These are phyloP conservation scores for barley (Hordeum vulgare) DNA, from an alignment of 176 grass and related monocot genomes.

Conservation along the genomic window DNA sequence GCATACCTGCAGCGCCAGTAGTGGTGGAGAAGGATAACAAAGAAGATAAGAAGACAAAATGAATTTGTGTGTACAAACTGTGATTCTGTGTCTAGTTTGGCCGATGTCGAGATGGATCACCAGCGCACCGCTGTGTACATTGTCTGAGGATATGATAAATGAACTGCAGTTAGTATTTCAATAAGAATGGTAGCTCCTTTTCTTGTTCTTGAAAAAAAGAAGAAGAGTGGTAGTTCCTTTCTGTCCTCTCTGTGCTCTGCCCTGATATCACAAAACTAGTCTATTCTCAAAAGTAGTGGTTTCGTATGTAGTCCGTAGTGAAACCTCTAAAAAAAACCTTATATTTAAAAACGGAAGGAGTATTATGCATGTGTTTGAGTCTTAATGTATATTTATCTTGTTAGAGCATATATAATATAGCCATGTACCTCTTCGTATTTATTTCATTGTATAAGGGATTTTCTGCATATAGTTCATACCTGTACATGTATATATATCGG, in stretches of 20 bases:
- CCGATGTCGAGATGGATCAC: not conserved
- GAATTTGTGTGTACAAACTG: constrained; percentile 18
- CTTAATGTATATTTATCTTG: not conserved
- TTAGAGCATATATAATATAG: too few species aligned
- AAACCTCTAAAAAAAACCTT: too few species aligned
- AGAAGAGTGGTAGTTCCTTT: too few species aligned
- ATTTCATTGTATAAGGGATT: too few species aligned
- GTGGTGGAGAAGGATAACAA: constrained; percentile 71
- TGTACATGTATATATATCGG: too few species aligned
- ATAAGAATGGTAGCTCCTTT: not conserved
- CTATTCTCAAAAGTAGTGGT: too few species aligned
- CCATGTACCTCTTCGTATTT: too few species aligned
- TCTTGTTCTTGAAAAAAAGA: too few species aligned
- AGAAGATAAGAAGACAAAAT: constrained; percentile 84
- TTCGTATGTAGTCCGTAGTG: too few species aligned
- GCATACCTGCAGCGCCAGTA: constrained; percentile 92
- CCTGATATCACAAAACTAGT: not conserved
- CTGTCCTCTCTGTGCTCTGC: not conserved
- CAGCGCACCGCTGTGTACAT: constrained; percentile 16
- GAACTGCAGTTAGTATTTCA: not conserved
- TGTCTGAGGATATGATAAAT: not conserved
- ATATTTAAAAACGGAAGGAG: too few species aligned
- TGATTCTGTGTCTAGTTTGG: not conserved
- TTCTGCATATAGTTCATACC: too few species aligned
- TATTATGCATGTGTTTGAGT: not conserved